Base-by-base conservation (phyloP, 176 grass and related monocot genomes). In the Neostapfia colusana region DNA sequence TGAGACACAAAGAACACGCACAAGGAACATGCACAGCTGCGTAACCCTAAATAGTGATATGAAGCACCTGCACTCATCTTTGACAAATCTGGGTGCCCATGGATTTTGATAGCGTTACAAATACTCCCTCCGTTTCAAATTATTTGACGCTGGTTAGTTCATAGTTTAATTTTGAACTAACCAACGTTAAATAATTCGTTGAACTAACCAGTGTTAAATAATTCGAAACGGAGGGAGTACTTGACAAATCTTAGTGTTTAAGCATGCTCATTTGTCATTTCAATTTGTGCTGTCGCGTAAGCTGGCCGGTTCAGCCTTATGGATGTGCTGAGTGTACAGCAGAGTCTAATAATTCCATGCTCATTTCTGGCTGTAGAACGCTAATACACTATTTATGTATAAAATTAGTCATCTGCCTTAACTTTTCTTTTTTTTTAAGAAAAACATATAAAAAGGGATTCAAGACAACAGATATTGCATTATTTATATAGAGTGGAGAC, bases 401-500 rank as follows among this genome's bases (percentile, higher is more conserved):
- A 51, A 2, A 56, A 23, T 56, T 23, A 56, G 20, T 56, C n/a
- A 24, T 56, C 20, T 56, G n/a, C 8, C 7, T 3, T 56, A 51
- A 20, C 8, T 40, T 5, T 40, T 40, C n/a, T n/a, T n/a, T 49
- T 18, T 18, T 5, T 1, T 49, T 2, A 10, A 10, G 1, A 2
- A 14, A 49, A 49, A 49, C 46, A 18, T 49, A 49, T 49, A 14
- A 57, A 57, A 57, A 4, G 12, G 7, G 25, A 57, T n/a, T 37
- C 23, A 16, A 58, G 8, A 31, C 62, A 84, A 62, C 17, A 8
- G 39, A 34, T 81, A 2, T 36, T 82, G 46, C 54, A 25, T 73
- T 82, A 14, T 82, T 21, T 16, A 14, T 53, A 62, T 48, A 97
- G 95, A 86, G 84, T 89, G 84, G 91, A 89, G 15, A 92, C 91